Evolutionary conservation across 768 basidiomycete species (phyloP).

Genomic region (Calvatia gigantea): DNA sequence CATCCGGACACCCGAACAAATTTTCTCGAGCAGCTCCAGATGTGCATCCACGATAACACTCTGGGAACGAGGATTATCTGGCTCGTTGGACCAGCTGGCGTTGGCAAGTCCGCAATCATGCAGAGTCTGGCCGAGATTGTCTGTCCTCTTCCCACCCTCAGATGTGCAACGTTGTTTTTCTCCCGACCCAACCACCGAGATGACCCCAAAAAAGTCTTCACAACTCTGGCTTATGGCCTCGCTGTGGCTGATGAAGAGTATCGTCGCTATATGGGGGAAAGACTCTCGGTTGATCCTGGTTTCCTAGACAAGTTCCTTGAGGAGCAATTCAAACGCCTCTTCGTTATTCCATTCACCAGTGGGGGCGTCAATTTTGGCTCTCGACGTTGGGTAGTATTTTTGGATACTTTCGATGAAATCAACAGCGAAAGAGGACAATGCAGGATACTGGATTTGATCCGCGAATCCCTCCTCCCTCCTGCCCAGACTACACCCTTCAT

Average conservation of each 20-base stretch:
- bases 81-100: slow-evolving; percentile 7
- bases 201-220: too few species aligned
- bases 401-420: too few species aligned
- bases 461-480: too few species aligned
- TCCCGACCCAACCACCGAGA: neutral
- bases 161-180: neutral
- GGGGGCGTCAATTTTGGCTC: too few species aligned
- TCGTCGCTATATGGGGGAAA: neutral
- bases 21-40: neutral
- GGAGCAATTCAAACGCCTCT: too few species aligned
- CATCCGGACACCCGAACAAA: neutral
- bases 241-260: too few species aligned
- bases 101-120: slow-evolving; percentile 8
- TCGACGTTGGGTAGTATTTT: too few species aligned
- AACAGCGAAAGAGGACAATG: too few species aligned
- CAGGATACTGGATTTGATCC: too few species aligned
- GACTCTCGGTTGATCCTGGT: neutral
- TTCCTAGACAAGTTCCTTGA: neutral
- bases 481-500: too few species aligned
- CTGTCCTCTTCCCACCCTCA: neutral
- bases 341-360: too few species aligned
- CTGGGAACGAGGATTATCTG: neutral
- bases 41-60: neutral
- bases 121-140: neutral
- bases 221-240: too few species aligned